Percentiles rank a stretch among this genome's conserved stretches.
Conservation (phyloP, 1,284 basidiomycete genomes). For the Polyporus tsugae region DNA sequence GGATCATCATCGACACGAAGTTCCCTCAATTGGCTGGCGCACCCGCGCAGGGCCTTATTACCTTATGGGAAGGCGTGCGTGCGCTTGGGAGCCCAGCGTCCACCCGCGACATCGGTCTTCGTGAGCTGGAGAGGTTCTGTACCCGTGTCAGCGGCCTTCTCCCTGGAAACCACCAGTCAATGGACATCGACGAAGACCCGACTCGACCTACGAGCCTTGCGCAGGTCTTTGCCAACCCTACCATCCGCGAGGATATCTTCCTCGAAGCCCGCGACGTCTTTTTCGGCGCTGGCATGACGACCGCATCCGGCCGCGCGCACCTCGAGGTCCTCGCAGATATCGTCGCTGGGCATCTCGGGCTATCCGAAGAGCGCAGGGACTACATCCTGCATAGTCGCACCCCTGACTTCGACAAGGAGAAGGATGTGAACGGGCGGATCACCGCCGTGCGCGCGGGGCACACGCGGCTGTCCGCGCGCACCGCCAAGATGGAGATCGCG, state of each 20-base stretch:
- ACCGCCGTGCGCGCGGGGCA: slow-evolving; percentile 66
- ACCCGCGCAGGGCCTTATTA: slow-evolving; percentile 60
- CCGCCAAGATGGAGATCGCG: slow-evolving; percentile 47
- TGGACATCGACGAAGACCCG: slow-evolving; percentile 52
- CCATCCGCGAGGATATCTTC: slow-evolving; percentile 89
- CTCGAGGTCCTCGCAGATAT: slow-evolving; percentile 56
- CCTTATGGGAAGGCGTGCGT: slow-evolving; percentile 68
- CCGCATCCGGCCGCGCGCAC: slow-evolving; percentile 60
- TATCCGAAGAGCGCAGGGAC: slow-evolving; percentile 66
- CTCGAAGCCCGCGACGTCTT: slow-evolving; percentile 94
- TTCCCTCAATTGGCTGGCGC: slow-evolving; percentile 68
- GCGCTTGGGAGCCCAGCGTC: slow-evolving; percentile 58
- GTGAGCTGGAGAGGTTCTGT: slow-evolving; percentile 93
- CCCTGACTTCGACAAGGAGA: slow-evolving; percentile 76
- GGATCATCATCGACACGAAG: slow-evolving; percentile 69
- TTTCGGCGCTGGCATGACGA: slow-evolving; percentile 76
- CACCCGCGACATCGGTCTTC: slow-evolving; percentile 74
- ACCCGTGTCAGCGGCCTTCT: slow-evolving; percentile 73
- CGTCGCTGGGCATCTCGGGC: slow-evolving; percentile 71
- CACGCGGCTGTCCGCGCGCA: slow-evolving; percentile 58
- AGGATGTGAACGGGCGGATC: slow-evolving; percentile 67
- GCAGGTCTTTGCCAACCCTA: slow-evolving; percentile 74
- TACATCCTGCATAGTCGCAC: slow-evolving; percentile 67
- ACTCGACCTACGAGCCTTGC: slow-evolving; percentile 43
- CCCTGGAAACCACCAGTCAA: slow-evolving; percentile 54